These are phyloP conservation scores for Knoxdaviesia capensis DNA, from an alignment of 2,329 filamentous ascomycete genomes.

Conservation along the genomic window DNA sequence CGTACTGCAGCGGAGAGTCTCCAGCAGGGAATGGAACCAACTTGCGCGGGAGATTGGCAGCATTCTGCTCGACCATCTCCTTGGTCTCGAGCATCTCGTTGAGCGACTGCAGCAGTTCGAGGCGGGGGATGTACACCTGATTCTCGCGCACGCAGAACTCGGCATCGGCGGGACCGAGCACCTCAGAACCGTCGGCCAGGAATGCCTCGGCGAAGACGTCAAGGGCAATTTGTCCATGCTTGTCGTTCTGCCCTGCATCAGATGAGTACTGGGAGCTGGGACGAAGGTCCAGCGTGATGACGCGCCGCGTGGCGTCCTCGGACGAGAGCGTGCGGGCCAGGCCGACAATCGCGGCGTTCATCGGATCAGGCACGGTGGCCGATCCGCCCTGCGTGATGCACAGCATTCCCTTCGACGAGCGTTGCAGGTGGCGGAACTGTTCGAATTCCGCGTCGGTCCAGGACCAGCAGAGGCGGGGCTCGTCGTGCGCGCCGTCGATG, in stretches of 20 bases:
- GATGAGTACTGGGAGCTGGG: neutral
- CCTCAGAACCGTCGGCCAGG: neutral
- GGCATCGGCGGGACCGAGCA: neutral
- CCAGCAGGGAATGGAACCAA: no score
- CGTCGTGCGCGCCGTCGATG: no score
- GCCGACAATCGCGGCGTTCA: constrained; percentile 19
- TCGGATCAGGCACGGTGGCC: no score
- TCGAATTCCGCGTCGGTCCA: no score
- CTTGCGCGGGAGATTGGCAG: no score
- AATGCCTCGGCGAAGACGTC: constrained; percentile 1
- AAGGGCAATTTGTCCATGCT: neutral
- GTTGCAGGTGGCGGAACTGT: no score
- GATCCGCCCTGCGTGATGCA: no score
- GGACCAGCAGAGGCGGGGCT: no score
- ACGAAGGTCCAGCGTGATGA: constrained; percentile 23
- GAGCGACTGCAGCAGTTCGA: constrained; percentile 17
- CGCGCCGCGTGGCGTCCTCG: constrained; percentile 21
- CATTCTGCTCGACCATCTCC: no score
- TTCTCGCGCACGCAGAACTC: constrained; percentile 22
- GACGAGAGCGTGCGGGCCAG: constrained; percentile 27
- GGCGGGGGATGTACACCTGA: constrained; percentile 21
- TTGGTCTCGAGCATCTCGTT: constrained; percentile 23
- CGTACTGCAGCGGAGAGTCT: no score
- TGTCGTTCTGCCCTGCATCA: neutral
- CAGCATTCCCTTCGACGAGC: no score